Evolutionary conservation across 441 rosid species (phyloP).

Genomic region (Viola pubescens): DNA sequence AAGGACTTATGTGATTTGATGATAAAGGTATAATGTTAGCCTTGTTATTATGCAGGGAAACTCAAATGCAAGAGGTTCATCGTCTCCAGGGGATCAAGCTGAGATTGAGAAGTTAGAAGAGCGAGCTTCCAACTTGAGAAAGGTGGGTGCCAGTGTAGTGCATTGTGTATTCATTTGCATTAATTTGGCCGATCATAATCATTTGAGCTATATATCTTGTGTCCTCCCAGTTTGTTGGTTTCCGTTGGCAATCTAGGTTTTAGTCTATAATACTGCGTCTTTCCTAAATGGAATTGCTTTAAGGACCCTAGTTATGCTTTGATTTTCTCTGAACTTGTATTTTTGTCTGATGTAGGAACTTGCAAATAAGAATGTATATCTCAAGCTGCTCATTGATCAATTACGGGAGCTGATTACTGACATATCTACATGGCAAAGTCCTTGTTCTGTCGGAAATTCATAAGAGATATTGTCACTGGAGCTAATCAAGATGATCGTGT

Average conservation of each 20-base stretch:
- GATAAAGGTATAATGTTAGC: neutral
- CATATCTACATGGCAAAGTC: constrained; percentile 89
- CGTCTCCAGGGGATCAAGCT: constrained; percentile 40
- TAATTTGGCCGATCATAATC: neutral
- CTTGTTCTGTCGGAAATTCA: constrained; percentile 49
- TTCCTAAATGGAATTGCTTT: neutral
- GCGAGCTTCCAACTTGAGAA: constrained; percentile 52
- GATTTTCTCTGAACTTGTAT: constrained; percentile 9
- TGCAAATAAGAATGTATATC: constrained; percentile 53
- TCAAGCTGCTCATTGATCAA: constrained; percentile 76
- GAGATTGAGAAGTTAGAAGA: constrained; percentile 67
- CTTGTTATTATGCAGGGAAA: no score
- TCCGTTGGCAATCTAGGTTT: neutral
- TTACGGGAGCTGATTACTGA: constrained; percentile 63
- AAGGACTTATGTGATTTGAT: neutral
- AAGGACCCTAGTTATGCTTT: neutral
- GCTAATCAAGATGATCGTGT: constrained; percentile 1
- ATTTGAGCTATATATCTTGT: neutral
- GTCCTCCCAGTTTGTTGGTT: neutral
- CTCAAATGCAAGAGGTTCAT: constrained; percentile 16
- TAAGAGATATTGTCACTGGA: neutral
- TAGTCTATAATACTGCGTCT: neutral
- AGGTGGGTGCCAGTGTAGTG: constrained; percentile 31
- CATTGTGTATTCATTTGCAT: neutral
- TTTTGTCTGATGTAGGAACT: constrained; percentile 48